Percentiles rank a stretch among this genome's conserved stretches.
These are phyloP conservation scores for Trichophyton verrucosum DNA, from an alignment of 2,329 filamentous ascomycete genomes.

Conservation along the genomic window DNA sequence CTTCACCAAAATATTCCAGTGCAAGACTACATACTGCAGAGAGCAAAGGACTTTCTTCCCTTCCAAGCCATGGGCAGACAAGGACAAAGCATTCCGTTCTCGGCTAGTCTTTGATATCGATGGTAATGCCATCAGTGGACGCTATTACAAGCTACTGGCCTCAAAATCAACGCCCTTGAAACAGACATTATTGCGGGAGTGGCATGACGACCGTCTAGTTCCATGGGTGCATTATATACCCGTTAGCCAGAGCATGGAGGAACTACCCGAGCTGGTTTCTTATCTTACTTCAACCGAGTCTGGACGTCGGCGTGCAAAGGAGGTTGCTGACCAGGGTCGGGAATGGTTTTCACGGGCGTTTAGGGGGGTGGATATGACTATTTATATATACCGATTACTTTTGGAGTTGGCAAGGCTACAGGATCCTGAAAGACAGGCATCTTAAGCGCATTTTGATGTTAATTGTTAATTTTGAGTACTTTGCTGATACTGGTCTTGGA, in stretches of 20 bases:
- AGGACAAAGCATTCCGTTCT: conserved; percentile 11
- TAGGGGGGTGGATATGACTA: conserved; percentile 12
- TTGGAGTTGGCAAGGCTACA: conserved; percentile 15
- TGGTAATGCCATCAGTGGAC: conserved; percentile 17
- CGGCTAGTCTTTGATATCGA: conserved; percentile 16
- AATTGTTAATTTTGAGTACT: no score
- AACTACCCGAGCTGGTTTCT: conserved; percentile 14
- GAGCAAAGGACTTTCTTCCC: conserved; percentile 12
- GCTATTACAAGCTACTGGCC: conserved; percentile 16
- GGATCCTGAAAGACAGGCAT: conserved; percentile 11
- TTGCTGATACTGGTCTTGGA: no score
- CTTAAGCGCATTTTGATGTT: neutral
- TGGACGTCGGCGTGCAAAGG: conserved; percentile 10
- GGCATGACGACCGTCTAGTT: conserved; percentile 17
- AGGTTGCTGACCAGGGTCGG: conserved; percentile 13
- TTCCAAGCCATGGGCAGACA: conserved; percentile 12
- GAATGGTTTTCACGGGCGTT: conserved; percentile 14
- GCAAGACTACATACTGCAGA: conserved; percentile 10
- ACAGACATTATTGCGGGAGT: conserved; percentile 17
- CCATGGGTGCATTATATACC: conserved; percentile 19
- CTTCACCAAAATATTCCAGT: conserved; percentile 15
- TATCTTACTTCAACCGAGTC: conserved; percentile 14
- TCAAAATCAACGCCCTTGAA: conserved; percentile 15
- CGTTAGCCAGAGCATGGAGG: conserved; percentile 16
- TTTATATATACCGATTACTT: conserved; percentile 15